A percentile compares a stretch with the other conserved stretches of the same genome.
phyloP scores from a whole-genome alignment of 495 filamentous ascomycete genomes.

The Haplographium delicatum region DNA sequence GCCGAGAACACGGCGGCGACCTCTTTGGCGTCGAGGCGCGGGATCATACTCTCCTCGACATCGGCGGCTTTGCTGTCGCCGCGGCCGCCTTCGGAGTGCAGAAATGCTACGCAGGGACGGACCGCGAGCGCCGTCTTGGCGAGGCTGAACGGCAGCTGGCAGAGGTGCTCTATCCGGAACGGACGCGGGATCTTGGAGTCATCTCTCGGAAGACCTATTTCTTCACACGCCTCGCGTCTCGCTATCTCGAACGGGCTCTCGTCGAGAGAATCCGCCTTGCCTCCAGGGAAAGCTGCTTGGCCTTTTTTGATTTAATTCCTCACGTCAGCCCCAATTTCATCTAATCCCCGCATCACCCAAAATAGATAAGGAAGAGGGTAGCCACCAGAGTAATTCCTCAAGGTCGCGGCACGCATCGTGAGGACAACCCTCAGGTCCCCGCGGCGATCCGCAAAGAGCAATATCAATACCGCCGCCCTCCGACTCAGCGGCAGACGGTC shows the following conservation, averaged over 20 bases:
- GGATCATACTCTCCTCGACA: slow-evolving; percentile 65
- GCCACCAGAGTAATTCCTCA: slow-evolving; percentile 50
- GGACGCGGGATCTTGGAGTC: slow-evolving; percentile 56
- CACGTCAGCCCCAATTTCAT: too few species aligned
- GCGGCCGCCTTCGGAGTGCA: slow-evolving; percentile 49
- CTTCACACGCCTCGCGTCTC: slow-evolving; percentile 81
- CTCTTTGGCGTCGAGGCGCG: slow-evolving; percentile 74
- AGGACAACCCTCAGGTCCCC: slow-evolving; percentile 79
- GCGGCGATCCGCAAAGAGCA: slow-evolving; percentile 73
- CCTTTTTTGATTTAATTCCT: slow-evolving; percentile 41
- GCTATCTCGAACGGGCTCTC: slow-evolving; percentile 64
- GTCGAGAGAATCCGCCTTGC: slow-evolving; percentile 47
- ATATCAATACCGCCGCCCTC: slow-evolving; percentile 76
- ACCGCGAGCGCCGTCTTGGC: slow-evolving; percentile 79
- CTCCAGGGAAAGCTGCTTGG: slow-evolving; percentile 84
- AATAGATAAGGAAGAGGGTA: neutral
- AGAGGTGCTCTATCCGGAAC: slow-evolving; percentile 78
- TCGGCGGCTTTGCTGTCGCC: slow-evolving; percentile 3
- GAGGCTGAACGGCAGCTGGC: slow-evolving; percentile 72
- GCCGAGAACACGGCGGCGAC: slow-evolving; percentile 89
- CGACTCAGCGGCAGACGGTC: slow-evolving; percentile 59
- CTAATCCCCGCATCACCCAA: too few species aligned
- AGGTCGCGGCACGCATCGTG: slow-evolving; percentile 73
- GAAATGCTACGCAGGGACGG: slow-evolving; percentile 77
- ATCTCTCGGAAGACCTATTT: slow-evolving; percentile 77